phyloP scores from a whole-genome alignment of 208 protist species.

The Cochliopodium minus region DNA sequence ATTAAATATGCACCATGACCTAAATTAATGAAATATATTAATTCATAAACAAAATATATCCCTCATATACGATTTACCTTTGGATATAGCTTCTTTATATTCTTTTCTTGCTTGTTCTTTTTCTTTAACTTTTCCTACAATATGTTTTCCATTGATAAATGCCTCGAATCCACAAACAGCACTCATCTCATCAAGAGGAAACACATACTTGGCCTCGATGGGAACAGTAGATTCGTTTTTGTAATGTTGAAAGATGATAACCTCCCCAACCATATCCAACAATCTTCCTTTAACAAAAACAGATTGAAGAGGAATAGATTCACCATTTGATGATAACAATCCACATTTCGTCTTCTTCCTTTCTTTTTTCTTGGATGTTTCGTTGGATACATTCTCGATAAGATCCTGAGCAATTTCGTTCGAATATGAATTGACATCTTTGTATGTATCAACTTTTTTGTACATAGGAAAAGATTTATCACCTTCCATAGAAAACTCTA shows the following conservation, averaged over 20 bases:
- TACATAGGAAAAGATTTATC: no score
- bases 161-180: conserved; percentile 38
- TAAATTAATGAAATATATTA: no score
- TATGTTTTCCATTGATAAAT: conserved; percentile 32
- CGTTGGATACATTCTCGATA: no score
- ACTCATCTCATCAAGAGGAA: conserved; percentile 34
- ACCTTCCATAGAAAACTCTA: no score
- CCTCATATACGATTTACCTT: no score
- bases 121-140: conserved; percentile 28
- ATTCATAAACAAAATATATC: no score
- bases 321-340: no score
- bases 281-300: conserved; percentile 11
- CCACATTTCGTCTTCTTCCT: no score
- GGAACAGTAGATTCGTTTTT: conserved; percentile 11
- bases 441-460: no score
- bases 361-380: no score
- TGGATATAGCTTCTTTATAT: conserved; percentile 26
- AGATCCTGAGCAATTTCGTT: no score
- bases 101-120: conserved; percentile 29
- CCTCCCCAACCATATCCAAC: conserved; percentile 17
- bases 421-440: no score
- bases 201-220: conserved; percentile 23
- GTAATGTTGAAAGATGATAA: conserved; percentile 21
- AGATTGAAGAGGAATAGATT: not conserved
- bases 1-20: conserved; percentile 28